Evolutionary conservation across 257 asterid species (phyloP), one percentile per base, ranked within the genome.

Genomic region (Capsicum rhomboideum): DNA sequence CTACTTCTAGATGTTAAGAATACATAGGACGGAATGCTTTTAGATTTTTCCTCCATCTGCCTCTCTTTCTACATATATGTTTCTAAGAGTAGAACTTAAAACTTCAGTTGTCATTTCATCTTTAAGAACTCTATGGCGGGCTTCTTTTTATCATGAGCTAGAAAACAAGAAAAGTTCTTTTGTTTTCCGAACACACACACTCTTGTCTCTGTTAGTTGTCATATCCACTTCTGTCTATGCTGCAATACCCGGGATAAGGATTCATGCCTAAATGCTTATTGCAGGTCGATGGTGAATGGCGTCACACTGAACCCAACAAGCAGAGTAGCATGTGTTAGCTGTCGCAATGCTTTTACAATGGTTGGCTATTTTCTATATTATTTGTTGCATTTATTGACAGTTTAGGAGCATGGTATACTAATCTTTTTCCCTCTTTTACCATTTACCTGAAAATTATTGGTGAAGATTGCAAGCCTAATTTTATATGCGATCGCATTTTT

Each of bases 281-380:
- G 86, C 78, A 95, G 98, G 99, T 94, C 98, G 9, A 94, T 95
- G 99, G 98, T 95, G 92, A 95, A 94, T 90, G 94, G 98, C 91
- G 92, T 95, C 82, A 94, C 98, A 72, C 88, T 95, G 86, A 93
- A 94, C 59, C 92, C 99, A 21, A 88, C 97, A n/a, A 95, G 97
- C 93, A 89, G 98, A 91, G 97, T 92, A 80, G 98, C 91, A 12
- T 85, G 94, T 88, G 89, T 97, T 26, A 95, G 99, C 93, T 92
- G 97, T 84, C 95, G 99, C 68, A 95, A 95, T 88, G 97, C 99
- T 72, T 92, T 92, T 85, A 90, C 98, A 55, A 95, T 95, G 99
- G 99, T 95, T 80, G 82, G 88, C 54, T 85, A 21, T 84, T 77
- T 87, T 75, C 75, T 23, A 68, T 31, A 10, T 56, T 55, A 49